These are phyloP conservation scores for Pyrenula aspistea DNA, from an alignment of 495 filamentous ascomycete species.

Conservation along the genomic window DNA sequence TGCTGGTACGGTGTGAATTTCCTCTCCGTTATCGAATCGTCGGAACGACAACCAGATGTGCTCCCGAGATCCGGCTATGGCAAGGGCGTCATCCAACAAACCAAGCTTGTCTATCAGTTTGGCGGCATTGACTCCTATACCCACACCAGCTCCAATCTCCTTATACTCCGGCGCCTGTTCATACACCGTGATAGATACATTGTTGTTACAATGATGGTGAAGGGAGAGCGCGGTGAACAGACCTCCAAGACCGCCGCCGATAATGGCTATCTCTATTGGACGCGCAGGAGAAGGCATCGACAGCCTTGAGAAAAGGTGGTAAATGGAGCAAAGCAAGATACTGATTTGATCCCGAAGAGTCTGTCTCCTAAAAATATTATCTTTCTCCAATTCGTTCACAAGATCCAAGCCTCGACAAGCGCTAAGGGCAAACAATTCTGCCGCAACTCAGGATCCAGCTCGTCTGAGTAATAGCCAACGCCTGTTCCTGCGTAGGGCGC, in stretches of 20 bases:
- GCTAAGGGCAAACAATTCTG: too few species aligned
- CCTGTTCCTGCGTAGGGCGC: too few species aligned
- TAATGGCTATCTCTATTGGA: slow-evolving; percentile 2
- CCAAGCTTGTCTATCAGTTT: slow-evolving; percentile 8
- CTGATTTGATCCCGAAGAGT: too few species aligned
- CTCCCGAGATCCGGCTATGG: slow-evolving; percentile 15
- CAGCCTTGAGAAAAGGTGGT: too few species aligned
- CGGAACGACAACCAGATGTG: slow-evolving; percentile 21
- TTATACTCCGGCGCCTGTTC: slow-evolving; percentile 14
- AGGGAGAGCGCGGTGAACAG: slow-evolving; percentile 8
- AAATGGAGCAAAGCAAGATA: too few species aligned
- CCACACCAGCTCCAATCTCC: slow-evolving; percentile 19
- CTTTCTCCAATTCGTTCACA: too few species aligned
- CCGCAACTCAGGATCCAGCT: too few species aligned
- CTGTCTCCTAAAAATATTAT: too few species aligned
- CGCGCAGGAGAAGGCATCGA: neutral
- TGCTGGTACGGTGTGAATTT: slow-evolving; percentile 17
- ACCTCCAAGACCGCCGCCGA: slow-evolving; percentile 11
- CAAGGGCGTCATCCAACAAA: slow-evolving; percentile 27
- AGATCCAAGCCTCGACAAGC: too few species aligned
- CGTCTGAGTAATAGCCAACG: too few species aligned
- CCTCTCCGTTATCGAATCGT: slow-evolving; percentile 16
- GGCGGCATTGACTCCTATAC: slow-evolving; percentile 28
- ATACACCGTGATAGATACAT: slow-evolving; percentile 7
- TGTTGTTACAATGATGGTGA: slow-evolving; percentile 4